phyloP scores from a whole-genome alignment of 1,284 basidiomycete genomes.

The Apiotrichum veenhuisii region DNA sequence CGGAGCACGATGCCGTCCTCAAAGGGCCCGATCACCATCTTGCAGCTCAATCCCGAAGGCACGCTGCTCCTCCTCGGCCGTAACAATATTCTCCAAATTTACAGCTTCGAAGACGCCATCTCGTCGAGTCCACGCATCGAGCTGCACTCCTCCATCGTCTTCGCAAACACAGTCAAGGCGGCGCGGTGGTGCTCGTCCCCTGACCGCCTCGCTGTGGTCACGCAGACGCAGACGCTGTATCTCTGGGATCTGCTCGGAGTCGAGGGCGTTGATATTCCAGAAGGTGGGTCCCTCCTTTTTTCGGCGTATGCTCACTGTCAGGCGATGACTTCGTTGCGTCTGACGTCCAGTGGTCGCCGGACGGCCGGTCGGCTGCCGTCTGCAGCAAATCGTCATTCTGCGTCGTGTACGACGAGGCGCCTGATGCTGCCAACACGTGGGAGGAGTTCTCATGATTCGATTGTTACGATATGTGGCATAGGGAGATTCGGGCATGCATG shows the following conservation, averaged over 20 bases:
- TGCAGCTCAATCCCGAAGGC: slow-evolving; percentile 74
- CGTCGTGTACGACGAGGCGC: slow-evolving; percentile 28
- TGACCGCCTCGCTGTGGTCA: slow-evolving; percentile 22
- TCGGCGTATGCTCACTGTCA: neutral
- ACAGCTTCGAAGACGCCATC: slow-evolving; percentile 26
- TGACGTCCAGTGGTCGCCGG: slow-evolving; percentile 33
- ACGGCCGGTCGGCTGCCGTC: slow-evolving; percentile 30
- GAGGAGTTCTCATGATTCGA: slow-evolving; percentile 4
- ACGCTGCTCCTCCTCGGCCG: slow-evolving; percentile 59
- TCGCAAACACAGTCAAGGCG: slow-evolving; percentile 22
- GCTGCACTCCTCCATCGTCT: slow-evolving; percentile 24
- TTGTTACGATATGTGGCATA: no score
- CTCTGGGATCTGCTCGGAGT: slow-evolving; percentile 38
- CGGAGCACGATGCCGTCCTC: neutral
- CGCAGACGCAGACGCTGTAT: slow-evolving; percentile 27
- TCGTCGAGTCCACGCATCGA: slow-evolving; percentile 24
- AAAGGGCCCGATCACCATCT: slow-evolving; percentile 46
- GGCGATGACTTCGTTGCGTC: slow-evolving; percentile 16
- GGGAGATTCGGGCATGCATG: no score
- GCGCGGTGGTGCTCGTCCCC: slow-evolving; percentile 26
- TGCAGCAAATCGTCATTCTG: slow-evolving; percentile 28
- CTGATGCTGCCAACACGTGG: slow-evolving; percentile 1
- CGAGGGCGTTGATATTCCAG: slow-evolving; percentile 39
- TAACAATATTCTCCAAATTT: slow-evolving; percentile 31
- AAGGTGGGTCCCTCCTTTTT: slow-evolving; percentile 32